phyloP scores from a whole-genome alignment of 768 basidiomycete genomes.

The Lentinula boryana region DNA sequence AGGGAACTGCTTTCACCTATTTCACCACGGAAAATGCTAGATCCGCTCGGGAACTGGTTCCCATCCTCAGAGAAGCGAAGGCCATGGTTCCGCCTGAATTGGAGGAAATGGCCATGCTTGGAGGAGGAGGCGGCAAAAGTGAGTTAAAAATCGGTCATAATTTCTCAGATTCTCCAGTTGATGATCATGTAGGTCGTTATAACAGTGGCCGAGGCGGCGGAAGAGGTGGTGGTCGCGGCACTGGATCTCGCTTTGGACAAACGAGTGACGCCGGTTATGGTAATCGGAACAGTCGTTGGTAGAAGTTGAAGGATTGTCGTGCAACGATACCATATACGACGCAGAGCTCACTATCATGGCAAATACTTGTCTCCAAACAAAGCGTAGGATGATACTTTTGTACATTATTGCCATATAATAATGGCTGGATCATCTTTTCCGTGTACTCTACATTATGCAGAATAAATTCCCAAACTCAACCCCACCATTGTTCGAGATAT shows the following conservation, averaged over 20 bases:
- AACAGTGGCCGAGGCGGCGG: conserved; percentile 2
- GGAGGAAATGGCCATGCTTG: conserved; percentile 35
- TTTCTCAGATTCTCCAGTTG: background rate
- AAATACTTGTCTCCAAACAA: no score
- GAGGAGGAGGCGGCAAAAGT: conserved; percentile 6
- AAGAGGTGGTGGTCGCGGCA: conserved; percentile 1
- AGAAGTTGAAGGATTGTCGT: background rate
- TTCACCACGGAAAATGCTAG: conserved; percentile 97
- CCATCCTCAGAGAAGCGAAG: conserved; percentile 84
- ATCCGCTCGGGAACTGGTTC: conserved; percentile 85
- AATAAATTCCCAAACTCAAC: background rate
- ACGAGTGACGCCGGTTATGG: background rate
- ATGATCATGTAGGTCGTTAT: background rate
- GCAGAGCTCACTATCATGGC: no score
- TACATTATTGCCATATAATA: no score
- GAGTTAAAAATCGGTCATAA: background rate
- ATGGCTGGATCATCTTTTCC: no score
- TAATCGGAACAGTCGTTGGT: conserved; percentile 2
- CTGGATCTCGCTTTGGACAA: background rate
- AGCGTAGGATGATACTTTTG: no score
- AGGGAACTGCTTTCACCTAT: conserved; percentile 90
- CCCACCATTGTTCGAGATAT: conserved; percentile 3
- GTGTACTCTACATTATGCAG: no score
- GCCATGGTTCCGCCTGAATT: conserved; percentile 82
- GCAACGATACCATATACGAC: no score